These are phyloP conservation scores for Prunus mongolica DNA, from an alignment of 306 rosid species.

Conservation along the genomic window DNA sequence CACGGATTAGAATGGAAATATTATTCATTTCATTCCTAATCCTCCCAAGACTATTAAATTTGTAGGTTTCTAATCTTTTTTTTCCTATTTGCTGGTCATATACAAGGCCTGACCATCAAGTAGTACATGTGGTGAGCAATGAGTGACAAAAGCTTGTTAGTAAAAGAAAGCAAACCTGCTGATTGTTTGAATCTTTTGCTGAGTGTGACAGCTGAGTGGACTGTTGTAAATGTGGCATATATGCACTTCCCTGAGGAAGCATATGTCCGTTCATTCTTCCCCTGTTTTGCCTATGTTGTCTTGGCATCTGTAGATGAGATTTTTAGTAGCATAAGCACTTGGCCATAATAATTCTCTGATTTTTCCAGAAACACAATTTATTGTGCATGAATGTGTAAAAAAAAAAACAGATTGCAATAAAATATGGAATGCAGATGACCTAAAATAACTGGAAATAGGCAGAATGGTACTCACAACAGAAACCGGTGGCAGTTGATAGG, in stretches of 20 bases:
- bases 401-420: background rate
- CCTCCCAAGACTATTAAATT: background rate
- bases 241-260: conserved; percentile 43
- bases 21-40: background rate
- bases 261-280: conserved; percentile 65
- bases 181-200: conserved; percentile 53
- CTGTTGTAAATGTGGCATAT: conserved; percentile 42
- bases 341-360: background rate
- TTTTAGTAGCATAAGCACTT: background rate
- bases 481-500: conserved; percentile 48
- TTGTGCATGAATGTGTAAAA: background rate
- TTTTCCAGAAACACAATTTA: background rate
- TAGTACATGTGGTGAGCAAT: background rate
- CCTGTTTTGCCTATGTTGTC: conserved; percentile 66
- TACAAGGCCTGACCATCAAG: background rate
- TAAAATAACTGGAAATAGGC: background rate
- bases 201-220: conserved; percentile 27
- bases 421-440: background rate
- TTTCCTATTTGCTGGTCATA: background rate
- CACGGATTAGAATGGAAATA: conserved; percentile 15
- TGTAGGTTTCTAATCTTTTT: background rate
- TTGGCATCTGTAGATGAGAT: conserved; percentile 48
- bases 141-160: background rate
- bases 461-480: conserved; percentile 50
- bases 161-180: conserved; percentile 44